phyloP scores from a whole-genome alignment of 306 rosid genomes.

The Gynostemma pentaphyllum region DNA sequence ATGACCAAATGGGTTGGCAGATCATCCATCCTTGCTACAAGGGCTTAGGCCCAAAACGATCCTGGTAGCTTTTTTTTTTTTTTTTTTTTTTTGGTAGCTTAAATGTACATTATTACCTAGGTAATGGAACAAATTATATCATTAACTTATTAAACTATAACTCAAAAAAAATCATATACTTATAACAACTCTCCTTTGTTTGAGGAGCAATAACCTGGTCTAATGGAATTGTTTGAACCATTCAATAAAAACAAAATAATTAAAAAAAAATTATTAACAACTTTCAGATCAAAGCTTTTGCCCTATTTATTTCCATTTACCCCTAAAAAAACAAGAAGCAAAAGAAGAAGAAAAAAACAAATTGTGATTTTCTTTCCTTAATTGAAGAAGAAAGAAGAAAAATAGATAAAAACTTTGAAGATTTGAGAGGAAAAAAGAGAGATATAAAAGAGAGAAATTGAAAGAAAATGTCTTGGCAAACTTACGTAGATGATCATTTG shows the following conservation, averaged over 20 bases:
- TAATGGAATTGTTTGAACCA: not conserved
- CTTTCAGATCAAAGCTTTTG: not conserved
- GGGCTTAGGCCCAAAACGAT: too few relatives aligned
- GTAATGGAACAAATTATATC: too few relatives aligned
- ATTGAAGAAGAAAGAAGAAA: not conserved
- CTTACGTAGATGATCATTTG: conserved; percentile 90
- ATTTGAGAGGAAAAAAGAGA: not conserved
- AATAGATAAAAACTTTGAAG: not conserved
- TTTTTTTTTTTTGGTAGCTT: too few relatives aligned
- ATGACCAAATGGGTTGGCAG: too few relatives aligned
- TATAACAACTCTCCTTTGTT: not conserved
- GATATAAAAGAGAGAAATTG: not conserved
- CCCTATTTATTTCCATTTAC: conserved; percentile 5
- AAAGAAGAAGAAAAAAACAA: not conserved
- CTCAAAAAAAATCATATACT: too few relatives aligned
- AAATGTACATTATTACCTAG: too few relatives aligned
- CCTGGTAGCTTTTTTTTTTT: too few relatives aligned
- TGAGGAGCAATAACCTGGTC: conserved; percentile 5
- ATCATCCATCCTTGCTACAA: too few relatives aligned
- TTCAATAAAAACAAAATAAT: conserved; percentile 2
- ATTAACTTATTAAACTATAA: too few relatives aligned
- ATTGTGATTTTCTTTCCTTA: not conserved
- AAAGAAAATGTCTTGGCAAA: conserved; percentile 96
- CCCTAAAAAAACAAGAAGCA: too few relatives aligned
- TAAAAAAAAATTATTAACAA: not conserved